A percentile compares a stretch with the other conserved stretches of the same genome.
phyloP scores from a whole-genome alignment of 345 rosid species.

The Citrus trifoliata region DNA sequence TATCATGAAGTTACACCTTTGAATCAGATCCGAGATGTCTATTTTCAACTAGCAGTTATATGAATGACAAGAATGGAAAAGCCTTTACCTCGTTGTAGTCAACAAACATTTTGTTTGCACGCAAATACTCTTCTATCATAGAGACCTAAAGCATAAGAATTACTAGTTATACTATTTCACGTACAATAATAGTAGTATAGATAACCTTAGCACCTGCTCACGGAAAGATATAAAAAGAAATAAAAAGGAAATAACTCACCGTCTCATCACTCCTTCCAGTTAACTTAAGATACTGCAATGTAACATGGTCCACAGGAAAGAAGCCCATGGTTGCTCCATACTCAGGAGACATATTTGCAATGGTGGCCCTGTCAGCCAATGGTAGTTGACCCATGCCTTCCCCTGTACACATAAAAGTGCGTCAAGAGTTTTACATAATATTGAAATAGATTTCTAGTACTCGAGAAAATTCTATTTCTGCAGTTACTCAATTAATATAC shows the following conservation, averaged over 20 bases:
- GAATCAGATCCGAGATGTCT: neutral
- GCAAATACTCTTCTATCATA: conserved; percentile 80
- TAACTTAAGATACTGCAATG: conserved; percentile 76
- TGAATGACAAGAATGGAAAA: conserved; percentile 5
- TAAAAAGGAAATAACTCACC: conserved; percentile 32
- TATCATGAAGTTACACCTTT: conserved; percentile 3
- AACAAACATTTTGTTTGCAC: conserved; percentile 84
- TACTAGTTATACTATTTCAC: neutral
- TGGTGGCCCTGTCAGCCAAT: conserved; percentile 85
- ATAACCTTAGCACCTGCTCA: conserved; percentile 1
- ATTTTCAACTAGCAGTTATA: neutral
- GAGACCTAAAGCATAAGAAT: conserved; percentile 41
- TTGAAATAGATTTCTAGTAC: neutral
- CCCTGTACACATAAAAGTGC: conserved; percentile 35
- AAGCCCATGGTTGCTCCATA: conserved; percentile 98
- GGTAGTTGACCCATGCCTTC: conserved; percentile 83
- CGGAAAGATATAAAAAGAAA: neutral
- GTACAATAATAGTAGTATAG: neutral
- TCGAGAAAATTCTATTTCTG: neutral
- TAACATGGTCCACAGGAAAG: conserved; percentile 92
- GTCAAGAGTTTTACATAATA: neutral
- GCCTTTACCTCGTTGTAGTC: conserved; percentile 71
- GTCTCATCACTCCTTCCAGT: conserved; percentile 91
- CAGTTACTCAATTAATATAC: neutral
- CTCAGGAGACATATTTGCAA: conserved; percentile 96